These are phyloP conservation scores for Wickerhamomyces canadensis DNA, from an alignment of 805 yeast genomes.

Conservation along the genomic window DNA sequence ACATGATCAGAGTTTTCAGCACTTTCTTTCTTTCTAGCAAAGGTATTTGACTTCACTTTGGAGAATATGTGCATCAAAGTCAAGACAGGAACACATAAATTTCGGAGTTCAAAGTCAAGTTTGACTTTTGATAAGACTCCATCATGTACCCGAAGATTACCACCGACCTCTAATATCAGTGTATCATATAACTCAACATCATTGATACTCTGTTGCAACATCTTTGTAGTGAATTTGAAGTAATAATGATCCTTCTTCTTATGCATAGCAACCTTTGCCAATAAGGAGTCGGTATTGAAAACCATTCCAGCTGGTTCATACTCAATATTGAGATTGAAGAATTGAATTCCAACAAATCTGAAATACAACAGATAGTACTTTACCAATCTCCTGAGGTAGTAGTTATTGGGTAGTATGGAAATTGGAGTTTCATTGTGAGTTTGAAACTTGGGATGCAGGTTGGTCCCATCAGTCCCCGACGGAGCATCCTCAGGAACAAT, in stretches of 20 bases:
- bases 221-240: constrained; percentile 9
- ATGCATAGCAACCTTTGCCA: constrained; percentile 13
- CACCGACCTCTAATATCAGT: constrained; percentile 12
- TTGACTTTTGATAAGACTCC: constrained; percentile 17
- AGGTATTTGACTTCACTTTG: background rate
- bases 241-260: constrained; percentile 2
- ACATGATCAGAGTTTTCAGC: constrained; percentile 1
- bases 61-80: constrained; percentile 7
- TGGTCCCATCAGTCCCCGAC: constrained; percentile 1
- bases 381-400: constrained; percentile 2
- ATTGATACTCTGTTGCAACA: constrained; percentile 15
- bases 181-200: constrained; percentile 17
- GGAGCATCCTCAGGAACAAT: background rate
- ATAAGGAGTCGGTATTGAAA: constrained; percentile 9
- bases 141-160: constrained; percentile 12
- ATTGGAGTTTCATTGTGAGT: constrained; percentile 14
- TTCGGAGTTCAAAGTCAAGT: constrained; percentile 14
- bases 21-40: too few species aligned
- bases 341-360: constrained; percentile 19
- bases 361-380: constrained; percentile 18
- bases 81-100: constrained; percentile 12
- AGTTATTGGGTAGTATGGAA: constrained; percentile 11
- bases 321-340: constrained; percentile 10
- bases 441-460: constrained; percentile 8
- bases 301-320: constrained; percentile 10